These are phyloP conservation scores for Madurella fahalii DNA, from an alignment of 2,329 filamentous ascomycete genomes.

Conservation along the genomic window DNA sequence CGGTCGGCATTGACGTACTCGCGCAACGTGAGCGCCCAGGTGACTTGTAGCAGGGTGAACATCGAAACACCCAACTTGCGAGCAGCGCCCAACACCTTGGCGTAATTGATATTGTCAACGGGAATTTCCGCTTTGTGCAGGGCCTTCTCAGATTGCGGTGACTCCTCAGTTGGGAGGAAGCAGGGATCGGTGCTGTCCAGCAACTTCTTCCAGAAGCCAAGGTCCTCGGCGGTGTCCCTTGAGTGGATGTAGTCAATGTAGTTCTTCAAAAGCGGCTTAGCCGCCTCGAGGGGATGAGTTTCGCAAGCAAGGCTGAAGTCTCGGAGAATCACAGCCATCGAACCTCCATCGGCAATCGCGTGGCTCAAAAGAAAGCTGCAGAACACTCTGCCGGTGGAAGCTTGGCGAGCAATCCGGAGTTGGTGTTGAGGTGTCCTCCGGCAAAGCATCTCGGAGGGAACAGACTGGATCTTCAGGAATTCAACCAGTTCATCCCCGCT, in stretches of 20 bases:
- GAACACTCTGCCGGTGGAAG: slow-evolving; percentile 4
- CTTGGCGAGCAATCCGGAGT: slow-evolving; percentile 3
- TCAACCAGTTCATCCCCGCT: not conserved
- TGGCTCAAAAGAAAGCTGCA: slow-evolving; percentile 10
- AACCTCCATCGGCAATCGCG: slow-evolving; percentile 7
- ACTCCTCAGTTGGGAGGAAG: slow-evolving; percentile 2
- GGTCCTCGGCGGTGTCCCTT: not conserved
- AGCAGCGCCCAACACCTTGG: slow-evolving; percentile 1
- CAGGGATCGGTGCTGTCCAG: slow-evolving; percentile 10
- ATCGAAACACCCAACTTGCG: slow-evolving; percentile 6
- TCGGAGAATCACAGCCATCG: slow-evolving; percentile 10
- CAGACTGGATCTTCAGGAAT: not conserved
- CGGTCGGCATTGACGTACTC: slow-evolving; percentile 9
- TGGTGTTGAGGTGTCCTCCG: slow-evolving; percentile 8
- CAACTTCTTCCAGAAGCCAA: slow-evolving; percentile 11
- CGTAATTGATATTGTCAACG: slow-evolving; percentile 2
- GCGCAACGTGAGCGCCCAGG: slow-evolving; percentile 10
- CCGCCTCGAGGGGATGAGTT: not conserved
- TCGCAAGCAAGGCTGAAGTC: slow-evolving; percentile 9
- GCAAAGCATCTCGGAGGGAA: slow-evolving; percentile 5
- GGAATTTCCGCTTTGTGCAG: slow-evolving; percentile 1
- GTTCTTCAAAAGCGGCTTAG: slow-evolving; percentile 4
- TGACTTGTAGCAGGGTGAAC: slow-evolving; percentile 11
- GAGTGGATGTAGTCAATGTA: slow-evolving; percentile 9
- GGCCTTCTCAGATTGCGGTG: not conserved